phyloP scores from a whole-genome alignment of 106 monocot species.

The Amphibolis antarctica region DNA sequence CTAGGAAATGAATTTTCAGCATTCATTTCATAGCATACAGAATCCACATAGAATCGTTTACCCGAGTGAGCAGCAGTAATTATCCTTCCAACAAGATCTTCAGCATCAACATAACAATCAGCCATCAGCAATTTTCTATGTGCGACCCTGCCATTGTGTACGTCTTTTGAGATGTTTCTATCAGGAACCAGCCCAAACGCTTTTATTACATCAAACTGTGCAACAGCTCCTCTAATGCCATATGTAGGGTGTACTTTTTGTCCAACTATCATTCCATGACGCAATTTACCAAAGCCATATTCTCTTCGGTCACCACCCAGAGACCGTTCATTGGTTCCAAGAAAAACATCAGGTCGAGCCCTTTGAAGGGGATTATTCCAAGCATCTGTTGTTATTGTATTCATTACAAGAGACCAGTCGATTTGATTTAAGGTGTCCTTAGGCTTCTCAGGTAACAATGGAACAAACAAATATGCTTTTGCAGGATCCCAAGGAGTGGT shows the following conservation, averaged over 20 bases:
- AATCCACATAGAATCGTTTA: conserved; percentile 94
- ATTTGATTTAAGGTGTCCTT: conserved; percentile 55
- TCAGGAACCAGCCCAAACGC: conserved; percentile 77
- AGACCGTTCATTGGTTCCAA: conserved; percentile 90
- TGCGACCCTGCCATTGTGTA: conserved; percentile 12
- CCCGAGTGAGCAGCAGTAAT: conserved; percentile 96
- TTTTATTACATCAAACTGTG: conserved; percentile 86
- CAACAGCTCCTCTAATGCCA: conserved; percentile 92
- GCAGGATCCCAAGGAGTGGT: conserved; percentile 97
- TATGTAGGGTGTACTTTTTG: conserved; percentile 87
- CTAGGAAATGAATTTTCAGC: conserved; percentile 93
- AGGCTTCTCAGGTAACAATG: conserved; percentile 30
- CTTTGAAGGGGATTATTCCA: conserved; percentile 96
- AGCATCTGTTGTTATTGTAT: conserved; percentile 47
- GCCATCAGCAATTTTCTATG: conserved; percentile 66
- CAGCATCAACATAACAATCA: conserved; percentile 55
- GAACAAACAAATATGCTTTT: conserved; percentile 95
- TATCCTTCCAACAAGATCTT: conserved; percentile 73
- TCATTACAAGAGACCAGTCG: conserved; percentile 66
- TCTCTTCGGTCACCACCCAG: conserved; percentile 96
- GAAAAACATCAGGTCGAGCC: conserved; percentile 91
- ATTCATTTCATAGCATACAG: conserved; percentile 82
- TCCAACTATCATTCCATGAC: conserved; percentile 56
- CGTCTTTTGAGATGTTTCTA: conserved; percentile 15
- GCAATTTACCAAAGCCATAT: conserved; percentile 93